Conservation (phyloP, 2,329 filamentous ascomycete genomes). For the Rugonectria rugulosa region DNA sequence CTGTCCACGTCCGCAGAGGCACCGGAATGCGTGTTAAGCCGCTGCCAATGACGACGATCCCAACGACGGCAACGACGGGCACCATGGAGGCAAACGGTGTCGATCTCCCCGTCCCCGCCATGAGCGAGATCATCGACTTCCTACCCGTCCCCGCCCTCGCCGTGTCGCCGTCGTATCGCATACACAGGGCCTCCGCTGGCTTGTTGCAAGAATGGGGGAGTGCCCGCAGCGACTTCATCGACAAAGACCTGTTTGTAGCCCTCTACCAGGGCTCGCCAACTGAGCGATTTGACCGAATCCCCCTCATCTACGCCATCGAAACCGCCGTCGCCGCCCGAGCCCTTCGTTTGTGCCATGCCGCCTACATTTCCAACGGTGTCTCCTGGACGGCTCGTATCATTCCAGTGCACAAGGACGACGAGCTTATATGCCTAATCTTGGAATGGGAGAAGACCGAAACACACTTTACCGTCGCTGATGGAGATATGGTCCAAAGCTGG, state of each 20-base stretch:
- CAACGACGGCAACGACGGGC: too few relatives aligned
- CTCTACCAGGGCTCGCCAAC: conserved; percentile 38
- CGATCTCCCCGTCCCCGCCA: neutral
- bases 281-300: conserved; percentile 36
- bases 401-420: conserved; percentile 40
- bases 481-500: conserved; percentile 34
- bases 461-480: conserved; percentile 10
- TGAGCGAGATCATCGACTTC: conserved; percentile 40
- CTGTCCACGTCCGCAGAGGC: too few relatives aligned
- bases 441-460: conserved; percentile 41
- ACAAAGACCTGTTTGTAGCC: conserved; percentile 38
- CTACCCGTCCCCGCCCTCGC: conserved; percentile 42
- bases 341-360: conserved; percentile 34
- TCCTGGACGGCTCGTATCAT: conserved; percentile 44
- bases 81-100: too few relatives aligned
- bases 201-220: conserved; percentile 40
- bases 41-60: neutral
- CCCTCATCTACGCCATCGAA: conserved; percentile 39
- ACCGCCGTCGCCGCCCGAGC: conserved; percentile 37
- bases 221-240: conserved; percentile 36
- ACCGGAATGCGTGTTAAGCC: neutral
- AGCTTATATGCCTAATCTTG: conserved; percentile 41
- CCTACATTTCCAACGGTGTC: conserved; percentile 16
- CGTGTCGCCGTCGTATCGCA: conserved; percentile 41
- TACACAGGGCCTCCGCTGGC: conserved; percentile 40